phyloP scores from a whole-genome alignment of 352 stramenopile genomes.

The Phytophthora macrochlamydospora region DNA sequence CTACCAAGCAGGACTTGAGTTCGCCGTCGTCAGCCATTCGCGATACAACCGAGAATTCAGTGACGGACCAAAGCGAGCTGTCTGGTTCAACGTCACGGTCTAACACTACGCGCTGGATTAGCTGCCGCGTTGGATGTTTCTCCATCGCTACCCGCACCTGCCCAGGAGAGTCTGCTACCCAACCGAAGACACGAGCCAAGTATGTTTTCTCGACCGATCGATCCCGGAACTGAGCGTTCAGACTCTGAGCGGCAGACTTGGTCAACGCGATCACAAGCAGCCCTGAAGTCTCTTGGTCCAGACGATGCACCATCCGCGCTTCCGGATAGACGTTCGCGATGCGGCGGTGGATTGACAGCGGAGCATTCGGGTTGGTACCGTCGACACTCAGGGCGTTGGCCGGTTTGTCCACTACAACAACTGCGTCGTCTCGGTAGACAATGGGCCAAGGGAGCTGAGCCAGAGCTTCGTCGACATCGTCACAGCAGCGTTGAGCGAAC shows the following conservation, averaged over 20 bases:
- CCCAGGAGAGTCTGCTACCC: constrained; percentile 29
- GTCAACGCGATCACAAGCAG: constrained; percentile 75
- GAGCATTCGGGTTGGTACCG: constrained; percentile 33
- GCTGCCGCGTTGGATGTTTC: constrained; percentile 43
- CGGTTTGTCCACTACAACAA: constrained; percentile 71
- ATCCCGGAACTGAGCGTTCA: constrained; percentile 73
- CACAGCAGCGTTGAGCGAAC: constrained; percentile 27
- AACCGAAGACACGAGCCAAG: constrained; percentile 53
- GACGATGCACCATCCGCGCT: constrained; percentile 76
- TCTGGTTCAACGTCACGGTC: constrained; percentile 26
- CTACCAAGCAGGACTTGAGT: constrained; percentile 45
- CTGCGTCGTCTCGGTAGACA: constrained; percentile 56
- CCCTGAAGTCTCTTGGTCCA: constrained; percentile 79
- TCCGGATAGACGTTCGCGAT: constrained; percentile 53
- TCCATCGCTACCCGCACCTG: constrained; percentile 56
- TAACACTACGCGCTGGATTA: constrained; percentile 58
- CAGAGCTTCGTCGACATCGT: constrained; percentile 14
- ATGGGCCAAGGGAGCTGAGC: constrained; percentile 34
- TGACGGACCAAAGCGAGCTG: constrained; percentile 40
- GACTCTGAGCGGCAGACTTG: constrained; percentile 53
- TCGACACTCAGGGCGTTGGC: constrained; percentile 65
- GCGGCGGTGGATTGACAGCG: constrained; percentile 51
- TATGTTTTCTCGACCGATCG: constrained; percentile 67
- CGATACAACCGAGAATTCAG: constrained; percentile 35
- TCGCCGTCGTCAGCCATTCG: not conserved